Conservation (phyloP, 306 rosid genomes). For the Canavalia gladiata region DNA sequence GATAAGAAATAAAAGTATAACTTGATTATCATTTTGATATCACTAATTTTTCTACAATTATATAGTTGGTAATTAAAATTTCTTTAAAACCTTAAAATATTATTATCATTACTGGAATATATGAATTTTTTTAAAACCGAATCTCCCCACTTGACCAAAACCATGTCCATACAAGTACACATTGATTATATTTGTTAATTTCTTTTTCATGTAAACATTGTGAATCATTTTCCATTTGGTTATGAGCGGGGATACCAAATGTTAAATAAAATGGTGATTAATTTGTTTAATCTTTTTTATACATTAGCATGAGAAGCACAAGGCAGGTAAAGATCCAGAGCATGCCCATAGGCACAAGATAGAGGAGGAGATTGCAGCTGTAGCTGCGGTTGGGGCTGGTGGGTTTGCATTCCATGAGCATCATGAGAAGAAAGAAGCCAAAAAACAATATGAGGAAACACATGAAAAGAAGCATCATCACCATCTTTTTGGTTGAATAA, state of each 20-base stretch:
- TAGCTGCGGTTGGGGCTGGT: constrained; percentile 55
- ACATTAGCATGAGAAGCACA: constrained; percentile 66
- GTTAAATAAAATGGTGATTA: background rate
- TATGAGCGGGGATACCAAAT: background rate
- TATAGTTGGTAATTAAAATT: background rate
- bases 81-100: background rate
- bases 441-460: constrained; percentile 44
- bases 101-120: too few species aligned
- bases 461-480: constrained; percentile 51
- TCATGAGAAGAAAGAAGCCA: constrained; percentile 61
- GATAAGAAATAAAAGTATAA: too few species aligned
- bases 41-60: background rate
- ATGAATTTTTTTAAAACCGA: too few species aligned
- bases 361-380: constrained; percentile 65
- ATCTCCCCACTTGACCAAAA: too few species aligned
- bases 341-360: constrained; percentile 64
- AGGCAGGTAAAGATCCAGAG: constrained; percentile 59
- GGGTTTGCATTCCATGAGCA: constrained; percentile 70
- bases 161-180: too few species aligned
- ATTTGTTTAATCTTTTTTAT: background rate
- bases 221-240: background rate
- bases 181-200: too few species aligned
- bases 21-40: too few species aligned
- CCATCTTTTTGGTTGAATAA: constrained; percentile 45
- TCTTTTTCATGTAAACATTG: background rate